phyloP scores from a whole-genome alignment of 306 rosid species.

The Senna siamea region DNA sequence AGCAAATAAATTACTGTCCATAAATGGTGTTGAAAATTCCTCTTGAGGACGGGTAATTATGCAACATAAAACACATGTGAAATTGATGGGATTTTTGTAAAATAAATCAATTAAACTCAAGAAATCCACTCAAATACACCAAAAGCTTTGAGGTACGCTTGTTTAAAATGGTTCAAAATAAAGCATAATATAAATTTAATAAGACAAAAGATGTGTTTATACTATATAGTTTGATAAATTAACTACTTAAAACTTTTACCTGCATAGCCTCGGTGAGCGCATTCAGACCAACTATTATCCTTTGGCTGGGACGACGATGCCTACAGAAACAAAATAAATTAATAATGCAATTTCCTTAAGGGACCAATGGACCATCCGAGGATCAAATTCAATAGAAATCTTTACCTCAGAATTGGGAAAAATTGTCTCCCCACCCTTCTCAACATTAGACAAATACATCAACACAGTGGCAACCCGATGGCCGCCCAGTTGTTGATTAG shows the following conservation, averaged over 20 bases:
- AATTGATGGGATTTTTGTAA: not conserved
- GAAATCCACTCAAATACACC: not conserved
- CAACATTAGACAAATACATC: slow-evolving; percentile 87
- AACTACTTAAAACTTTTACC: slow-evolving; percentile 52
- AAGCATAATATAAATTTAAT: not conserved
- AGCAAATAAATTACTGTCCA: not conserved
- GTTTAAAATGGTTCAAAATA: slow-evolving; percentile 29
- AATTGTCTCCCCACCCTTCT: slow-evolving; percentile 90
- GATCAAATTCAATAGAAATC: slow-evolving; percentile 30
- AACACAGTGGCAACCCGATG: slow-evolving; percentile 91
- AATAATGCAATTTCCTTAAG: slow-evolving; percentile 14
- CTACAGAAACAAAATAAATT: slow-evolving; percentile 48
- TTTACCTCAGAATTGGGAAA: slow-evolving; percentile 78
- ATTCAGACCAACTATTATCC: slow-evolving; percentile 64
- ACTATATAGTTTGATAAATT: not conserved
- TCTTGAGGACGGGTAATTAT: not conserved
- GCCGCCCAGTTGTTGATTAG: slow-evolving; percentile 75
- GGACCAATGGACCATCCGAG: not conserved
- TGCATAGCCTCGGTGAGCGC: slow-evolving; percentile 80
- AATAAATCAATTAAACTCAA: not conserved
- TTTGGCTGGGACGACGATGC: slow-evolving; percentile 48
- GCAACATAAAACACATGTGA: slow-evolving; percentile 5
- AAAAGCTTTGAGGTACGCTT: slow-evolving; percentile 12
- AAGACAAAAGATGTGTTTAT: not conserved
- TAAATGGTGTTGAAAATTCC: not conserved